These are phyloP conservation scores for Acer campestre DNA, from an alignment of 345 rosid genomes.

Conservation along the genomic window DNA sequence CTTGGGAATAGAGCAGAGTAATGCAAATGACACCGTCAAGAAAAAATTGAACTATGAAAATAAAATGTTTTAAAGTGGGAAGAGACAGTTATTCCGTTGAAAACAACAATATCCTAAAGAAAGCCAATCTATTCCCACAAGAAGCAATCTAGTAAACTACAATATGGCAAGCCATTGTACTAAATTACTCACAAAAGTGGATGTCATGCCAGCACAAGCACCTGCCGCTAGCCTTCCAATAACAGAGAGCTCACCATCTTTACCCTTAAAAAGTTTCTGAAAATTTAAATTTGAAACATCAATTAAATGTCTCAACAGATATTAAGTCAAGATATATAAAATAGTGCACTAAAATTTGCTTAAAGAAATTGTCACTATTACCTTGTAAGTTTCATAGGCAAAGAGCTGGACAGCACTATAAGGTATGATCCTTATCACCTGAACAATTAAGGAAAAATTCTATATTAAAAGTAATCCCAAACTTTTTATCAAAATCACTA, in stretches of 20 bases:
- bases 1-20: neutral
- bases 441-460: conserved; percentile 27
- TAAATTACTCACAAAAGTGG: conserved; percentile 76
- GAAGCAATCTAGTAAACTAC: neutral
- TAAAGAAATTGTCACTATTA: conserved; percentile 21
- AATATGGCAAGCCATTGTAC: conserved; percentile 11
- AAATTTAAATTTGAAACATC: conserved; percentile 30
- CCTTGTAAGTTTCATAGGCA: conserved; percentile 95
- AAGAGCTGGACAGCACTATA: conserved; percentile 96
- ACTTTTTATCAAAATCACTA: neutral
- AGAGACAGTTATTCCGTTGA: neutral
- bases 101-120: conserved; percentile 5
- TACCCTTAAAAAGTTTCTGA: conserved; percentile 79
- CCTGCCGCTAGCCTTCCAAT: conserved; percentile 95
- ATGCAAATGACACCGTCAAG: neutral
- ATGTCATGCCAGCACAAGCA: conserved; percentile 99
- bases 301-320: conserved; percentile 16
- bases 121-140: neutral
- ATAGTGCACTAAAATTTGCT: neutral
- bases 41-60: conserved; percentile 1
- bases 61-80: conserved; percentile 9
- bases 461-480: conserved; percentile 23
- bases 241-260: conserved; percentile 79
- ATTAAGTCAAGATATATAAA: neutral
- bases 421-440: conserved; percentile 91